Conservation (phyloP, 495 filamentous ascomycete genomes). For the Halenospora varia region DNA sequence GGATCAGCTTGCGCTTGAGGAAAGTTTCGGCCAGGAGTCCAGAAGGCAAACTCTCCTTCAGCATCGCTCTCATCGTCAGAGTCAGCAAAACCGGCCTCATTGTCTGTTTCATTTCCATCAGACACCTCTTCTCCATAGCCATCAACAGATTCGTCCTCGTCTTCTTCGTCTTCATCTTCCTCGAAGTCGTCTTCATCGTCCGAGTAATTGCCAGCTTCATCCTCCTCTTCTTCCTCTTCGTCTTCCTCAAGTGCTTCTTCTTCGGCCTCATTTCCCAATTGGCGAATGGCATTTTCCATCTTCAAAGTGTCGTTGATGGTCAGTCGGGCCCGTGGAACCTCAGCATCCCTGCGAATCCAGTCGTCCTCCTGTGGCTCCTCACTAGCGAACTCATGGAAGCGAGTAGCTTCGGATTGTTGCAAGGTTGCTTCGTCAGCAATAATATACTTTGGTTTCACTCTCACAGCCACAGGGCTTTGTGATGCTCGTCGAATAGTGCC, state of each 20-base stretch:
- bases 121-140: constrained; percentile 32
- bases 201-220: constrained; percentile 50
- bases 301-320: constrained; percentile 86
- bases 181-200: constrained; percentile 38
- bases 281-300: constrained; percentile 85
- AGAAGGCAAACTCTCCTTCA: constrained; percentile 55
- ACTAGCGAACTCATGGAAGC: constrained; percentile 93
- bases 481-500: constrained; percentile 28
- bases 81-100: constrained; percentile 49
- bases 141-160: constrained; percentile 39
- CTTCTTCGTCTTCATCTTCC: constrained; percentile 47
- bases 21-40: constrained; percentile 43
- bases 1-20: constrained; percentile 32
- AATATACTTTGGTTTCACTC: constrained; percentile 38
- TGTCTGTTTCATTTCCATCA: constrained; percentile 23
- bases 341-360: constrained; percentile 67
- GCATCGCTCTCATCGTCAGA: constrained; percentile 73
- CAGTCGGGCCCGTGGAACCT: constrained; percentile 59
- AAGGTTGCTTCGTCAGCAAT: constrained; percentile 50
- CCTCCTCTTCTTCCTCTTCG: constrained; percentile 56
- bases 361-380: constrained; percentile 77
- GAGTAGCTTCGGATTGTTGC: constrained; percentile 60
- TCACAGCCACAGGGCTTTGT: constrained; percentile 30
- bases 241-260: constrained; percentile 76
- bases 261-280: constrained; percentile 85